Evolutionary conservation across 257 asterid species (phyloP), one percentile per base, ranked within the genome.

Genomic region (Plantago major): DNA sequence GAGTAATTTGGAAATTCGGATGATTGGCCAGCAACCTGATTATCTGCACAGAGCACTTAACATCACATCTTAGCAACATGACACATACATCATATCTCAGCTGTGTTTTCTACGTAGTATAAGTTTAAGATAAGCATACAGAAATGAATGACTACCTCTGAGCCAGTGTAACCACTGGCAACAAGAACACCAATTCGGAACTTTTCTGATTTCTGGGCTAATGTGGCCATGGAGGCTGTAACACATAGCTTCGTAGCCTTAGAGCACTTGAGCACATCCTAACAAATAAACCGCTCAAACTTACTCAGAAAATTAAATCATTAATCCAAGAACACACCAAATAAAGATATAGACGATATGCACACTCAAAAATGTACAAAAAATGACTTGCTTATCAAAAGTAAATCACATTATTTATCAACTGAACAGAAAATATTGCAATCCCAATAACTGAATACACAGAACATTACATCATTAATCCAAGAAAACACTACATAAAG

Each of bases 141-240:
- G 26, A 22, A 48, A 28, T 42, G 51, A n/a, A 38, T 40, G 5
- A 10, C 46, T 58, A 88, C 96, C 93, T 85, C 96, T 37, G 88
- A 81, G 67, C 96, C 96, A 68, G 95, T 88, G 72, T 88, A 88
- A 33, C 95, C 95, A 75, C 95, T 83, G 61, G 96, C 96, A 47
- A 95, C 96, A 70, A 88, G 93, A 62, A 88, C 88, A 50, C 93
- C 95, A 68, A 85, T 76, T 65, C 84, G 84, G 47, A 72, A 68
- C 22, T 79, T 83, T 2, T 85, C 84, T 4, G 62, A 75, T 52
- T 81, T 72, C 46, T 74, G 64, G 18, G 75, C 26, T 62, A 88
- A 62, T 19, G 83, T 60, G 48, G 88, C 78, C 57, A 79, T 73
- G 28, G 88, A 81, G 58, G 81, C 82, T 74, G 79, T 78, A 42